A percentile compares a stretch with the other conserved stretches of the same genome.
These are phyloP conservation scores for Hypoxylon sp. DNA, from an alignment of 2,329 filamentous ascomycete species.

Conservation along the genomic window DNA sequence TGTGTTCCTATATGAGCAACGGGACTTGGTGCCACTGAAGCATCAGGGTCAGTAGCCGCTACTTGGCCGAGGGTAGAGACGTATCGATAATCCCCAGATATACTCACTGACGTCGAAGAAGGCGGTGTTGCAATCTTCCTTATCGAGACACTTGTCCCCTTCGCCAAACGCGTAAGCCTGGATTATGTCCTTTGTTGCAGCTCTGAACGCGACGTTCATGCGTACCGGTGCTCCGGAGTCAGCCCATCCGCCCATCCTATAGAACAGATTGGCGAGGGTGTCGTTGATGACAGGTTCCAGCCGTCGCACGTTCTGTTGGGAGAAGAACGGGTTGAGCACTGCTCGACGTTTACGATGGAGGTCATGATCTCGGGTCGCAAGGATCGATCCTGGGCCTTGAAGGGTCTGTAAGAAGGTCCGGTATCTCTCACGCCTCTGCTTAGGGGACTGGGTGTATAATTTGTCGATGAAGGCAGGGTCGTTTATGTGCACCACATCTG, in stretches of 20 bases:
- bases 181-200: slow-evolving; percentile 45
- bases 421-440: slow-evolving; percentile 40
- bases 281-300: slow-evolving; percentile 44
- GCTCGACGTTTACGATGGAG: slow-evolving; percentile 44
- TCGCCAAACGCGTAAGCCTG: slow-evolving; percentile 44
- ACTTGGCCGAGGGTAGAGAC: neutral
- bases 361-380: slow-evolving; percentile 41
- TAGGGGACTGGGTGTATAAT: slow-evolving; percentile 44
- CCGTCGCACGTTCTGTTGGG: slow-evolving; percentile 42
- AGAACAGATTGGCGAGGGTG: slow-evolving; percentile 38
- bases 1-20: slow-evolving; percentile 44
- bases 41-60: slow-evolving; percentile 5
- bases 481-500: slow-evolving; percentile 51
- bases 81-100: neutral
- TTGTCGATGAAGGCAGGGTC: slow-evolving; percentile 49
- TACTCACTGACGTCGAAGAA: slow-evolving; percentile 46
- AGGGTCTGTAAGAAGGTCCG: slow-evolving; percentile 35
- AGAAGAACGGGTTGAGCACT: slow-evolving; percentile 47
- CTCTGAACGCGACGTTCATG: slow-evolving; percentile 40
- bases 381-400: slow-evolving; percentile 39
- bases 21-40: slow-evolving; percentile 28
- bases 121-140: slow-evolving; percentile 48
- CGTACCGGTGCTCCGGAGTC: slow-evolving; percentile 23
- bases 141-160: slow-evolving; percentile 47
- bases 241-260: slow-evolving; percentile 45